Evolutionary conservation across 2,329 filamentous ascomycete species (phyloP).

Genomic region (Neonectria hederae): DNA sequence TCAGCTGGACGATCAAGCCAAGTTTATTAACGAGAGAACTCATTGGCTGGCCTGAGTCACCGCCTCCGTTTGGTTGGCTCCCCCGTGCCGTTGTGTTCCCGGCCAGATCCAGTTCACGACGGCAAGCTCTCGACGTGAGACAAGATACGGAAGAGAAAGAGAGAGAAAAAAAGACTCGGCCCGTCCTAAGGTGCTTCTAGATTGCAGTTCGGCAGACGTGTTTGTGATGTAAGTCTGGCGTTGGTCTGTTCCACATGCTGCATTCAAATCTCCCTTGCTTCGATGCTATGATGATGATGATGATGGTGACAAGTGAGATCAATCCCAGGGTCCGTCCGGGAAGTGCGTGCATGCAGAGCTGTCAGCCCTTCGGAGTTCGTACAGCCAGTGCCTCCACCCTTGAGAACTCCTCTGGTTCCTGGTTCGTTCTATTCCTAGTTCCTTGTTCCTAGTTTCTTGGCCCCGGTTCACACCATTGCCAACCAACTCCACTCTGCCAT

Average conservation of each 20-base stretch:
- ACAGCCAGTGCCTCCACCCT: conserved; percentile 14
- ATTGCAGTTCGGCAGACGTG: neutral
- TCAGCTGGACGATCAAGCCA: conserved; percentile 1
- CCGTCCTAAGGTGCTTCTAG: neutral
- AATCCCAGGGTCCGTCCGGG: neutral
- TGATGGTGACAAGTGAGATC: neutral
- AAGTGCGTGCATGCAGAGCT: conserved; percentile 3
- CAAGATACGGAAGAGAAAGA: neutral
- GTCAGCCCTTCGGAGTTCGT: neutral
- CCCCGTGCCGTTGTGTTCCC: neutral
- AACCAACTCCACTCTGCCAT: conserved; percentile 30
- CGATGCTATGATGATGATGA: neutral
- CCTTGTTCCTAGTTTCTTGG: conserved; percentile 38
- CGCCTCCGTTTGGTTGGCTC: conserved; percentile 12
- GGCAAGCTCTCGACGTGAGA: neutral
- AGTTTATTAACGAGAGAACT: neutral
- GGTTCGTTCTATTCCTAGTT: conserved; percentile 31
- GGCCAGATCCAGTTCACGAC: neutral
- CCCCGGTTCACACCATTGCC: conserved; percentile 31
- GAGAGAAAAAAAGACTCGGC: neutral
- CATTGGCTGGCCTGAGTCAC: neutral
- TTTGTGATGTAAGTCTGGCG: neutral
- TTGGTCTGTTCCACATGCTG: neutral
- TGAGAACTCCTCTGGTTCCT: conserved; percentile 16
- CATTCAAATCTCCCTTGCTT: neutral